Conservation (phyloP, 164 flowering plant species). For the Sextonia rubra region DNA sequence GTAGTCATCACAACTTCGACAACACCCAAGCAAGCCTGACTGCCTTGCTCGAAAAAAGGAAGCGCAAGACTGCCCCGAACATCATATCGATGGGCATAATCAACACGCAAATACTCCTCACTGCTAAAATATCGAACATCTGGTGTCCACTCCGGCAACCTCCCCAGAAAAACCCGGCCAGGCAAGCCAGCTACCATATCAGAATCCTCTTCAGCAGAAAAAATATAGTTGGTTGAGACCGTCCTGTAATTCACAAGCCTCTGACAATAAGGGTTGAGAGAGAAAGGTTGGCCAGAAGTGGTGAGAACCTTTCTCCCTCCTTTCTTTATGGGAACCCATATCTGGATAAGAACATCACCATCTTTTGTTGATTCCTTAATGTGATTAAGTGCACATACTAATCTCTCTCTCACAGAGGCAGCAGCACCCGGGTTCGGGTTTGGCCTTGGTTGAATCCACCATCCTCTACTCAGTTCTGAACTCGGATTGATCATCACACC, state of each 20-base stretch:
- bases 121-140: conserved; percentile 66
- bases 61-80: conserved; percentile 83
- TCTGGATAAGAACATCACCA: conserved; percentile 61
- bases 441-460: conserved; percentile 56
- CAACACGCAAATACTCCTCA: conserved; percentile 68
- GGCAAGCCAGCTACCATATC: conserved; percentile 58
- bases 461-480: conserved; percentile 39
- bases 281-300: conserved; percentile 56
- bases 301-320: conserved; percentile 51
- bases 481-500: neutral
- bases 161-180: conserved; percentile 65
- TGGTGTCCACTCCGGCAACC: conserved; percentile 92
- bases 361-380: conserved; percentile 40
- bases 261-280: conserved; percentile 32
- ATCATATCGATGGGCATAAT: conserved; percentile 50
- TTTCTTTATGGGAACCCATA: conserved; percentile 77
- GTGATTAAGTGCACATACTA: conserved; percentile 42
- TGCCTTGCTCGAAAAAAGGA: conserved; percentile 77
- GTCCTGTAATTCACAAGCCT: conserved; percentile 56
- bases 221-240: conserved; percentile 54
- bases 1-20: conserved; percentile 71
- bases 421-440: conserved; percentile 24
- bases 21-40: conserved; percentile 73
- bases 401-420: conserved; percentile 53
- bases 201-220: conserved; percentile 57